A percentile compares a stretch with the other conserved stretches of the same genome.
Conservation (phyloP, 164 flowering plant species). For the Vitis rotundifolia region DNA sequence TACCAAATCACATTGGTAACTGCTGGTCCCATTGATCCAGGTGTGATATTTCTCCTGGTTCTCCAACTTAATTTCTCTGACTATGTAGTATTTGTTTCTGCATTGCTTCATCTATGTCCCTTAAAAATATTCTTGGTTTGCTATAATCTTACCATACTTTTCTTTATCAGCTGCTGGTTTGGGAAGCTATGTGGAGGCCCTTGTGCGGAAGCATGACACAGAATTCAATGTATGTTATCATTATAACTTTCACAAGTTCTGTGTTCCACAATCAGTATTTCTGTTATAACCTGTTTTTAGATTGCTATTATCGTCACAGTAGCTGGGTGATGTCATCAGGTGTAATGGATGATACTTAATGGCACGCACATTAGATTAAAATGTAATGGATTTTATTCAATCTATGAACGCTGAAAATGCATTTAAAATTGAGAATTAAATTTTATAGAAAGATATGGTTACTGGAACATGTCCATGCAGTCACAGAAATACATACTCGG, state of each 20-base stretch:
- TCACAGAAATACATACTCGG: too few species aligned
- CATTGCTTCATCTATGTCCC: background rate
- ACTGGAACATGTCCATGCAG: too few species aligned
- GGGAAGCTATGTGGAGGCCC: conserved; percentile 73
- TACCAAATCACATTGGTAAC: conserved; percentile 54
- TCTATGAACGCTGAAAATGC: too few species aligned
- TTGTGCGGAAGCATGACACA: conserved; percentile 58
- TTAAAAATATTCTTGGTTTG: background rate
- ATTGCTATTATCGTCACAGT: too few species aligned
- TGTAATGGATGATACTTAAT: too few species aligned
- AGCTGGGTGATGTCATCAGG: too few species aligned
- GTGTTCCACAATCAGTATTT: too few species aligned
- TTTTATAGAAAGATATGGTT: too few species aligned
- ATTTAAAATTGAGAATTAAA: too few species aligned
- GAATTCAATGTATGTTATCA: conserved; percentile 57
- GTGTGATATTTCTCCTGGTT: conserved; percentile 32
- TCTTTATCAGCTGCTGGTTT: conserved; percentile 63
- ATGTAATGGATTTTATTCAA: too few species aligned
- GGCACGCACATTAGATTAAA: too few species aligned
- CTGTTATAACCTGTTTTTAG: background rate
- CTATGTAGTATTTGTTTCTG: background rate
- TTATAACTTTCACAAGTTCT: background rate
- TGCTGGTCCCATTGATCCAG: conserved; percentile 78
- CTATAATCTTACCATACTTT: background rate
- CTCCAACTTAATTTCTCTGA: background rate